Percentiles rank a stretch among this genome's conserved stretches.
These are phyloP conservation scores for Lophiostoma macrostomum DNA, from an alignment of 495 filamentous ascomycete species.

Conservation along the genomic window DNA sequence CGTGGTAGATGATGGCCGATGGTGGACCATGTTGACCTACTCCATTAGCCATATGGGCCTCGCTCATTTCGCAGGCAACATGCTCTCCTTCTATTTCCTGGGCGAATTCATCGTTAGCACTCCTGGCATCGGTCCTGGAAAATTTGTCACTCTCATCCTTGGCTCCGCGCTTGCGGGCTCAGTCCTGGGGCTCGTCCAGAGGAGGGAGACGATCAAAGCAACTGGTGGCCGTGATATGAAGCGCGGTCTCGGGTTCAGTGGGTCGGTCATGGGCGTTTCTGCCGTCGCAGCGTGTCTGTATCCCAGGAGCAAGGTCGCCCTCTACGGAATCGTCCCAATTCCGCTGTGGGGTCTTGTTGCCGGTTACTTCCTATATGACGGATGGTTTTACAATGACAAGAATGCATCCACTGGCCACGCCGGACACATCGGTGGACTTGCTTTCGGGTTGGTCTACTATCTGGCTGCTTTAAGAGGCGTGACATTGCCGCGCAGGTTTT, in stretches of 20 bases:
- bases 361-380: conserved; percentile 36
- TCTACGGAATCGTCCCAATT: conserved; percentile 36
- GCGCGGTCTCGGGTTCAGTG: conserved; percentile 35
- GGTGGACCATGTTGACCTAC: conserved; percentile 34
- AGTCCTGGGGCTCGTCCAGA: conserved; percentile 14
- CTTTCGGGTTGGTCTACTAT: conserved; percentile 37
- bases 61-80: conserved; percentile 34
- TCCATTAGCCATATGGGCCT: conserved; percentile 34
- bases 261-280: conserved; percentile 38
- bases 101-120: conserved; percentile 25
- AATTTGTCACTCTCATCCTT: conserved; percentile 25
- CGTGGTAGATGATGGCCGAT: conserved; percentile 17
- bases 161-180: conserved; percentile 33
- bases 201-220: not conserved
- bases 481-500: no score
- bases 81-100: conserved; percentile 35
- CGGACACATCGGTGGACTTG: conserved; percentile 39
- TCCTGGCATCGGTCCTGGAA: conserved; percentile 19
- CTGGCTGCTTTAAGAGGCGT: not conserved
- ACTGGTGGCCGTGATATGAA: not conserved
- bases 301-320: conserved; percentile 13
- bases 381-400: conserved; percentile 27
- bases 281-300: conserved; percentile 28
- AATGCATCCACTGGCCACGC: conserved; percentile 31
- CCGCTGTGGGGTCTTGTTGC: conserved; percentile 34